These are phyloP conservation scores for Penicillium subrubescens DNA, from an alignment of 495 filamentous ascomycete genomes.

Conservation along the genomic window DNA sequence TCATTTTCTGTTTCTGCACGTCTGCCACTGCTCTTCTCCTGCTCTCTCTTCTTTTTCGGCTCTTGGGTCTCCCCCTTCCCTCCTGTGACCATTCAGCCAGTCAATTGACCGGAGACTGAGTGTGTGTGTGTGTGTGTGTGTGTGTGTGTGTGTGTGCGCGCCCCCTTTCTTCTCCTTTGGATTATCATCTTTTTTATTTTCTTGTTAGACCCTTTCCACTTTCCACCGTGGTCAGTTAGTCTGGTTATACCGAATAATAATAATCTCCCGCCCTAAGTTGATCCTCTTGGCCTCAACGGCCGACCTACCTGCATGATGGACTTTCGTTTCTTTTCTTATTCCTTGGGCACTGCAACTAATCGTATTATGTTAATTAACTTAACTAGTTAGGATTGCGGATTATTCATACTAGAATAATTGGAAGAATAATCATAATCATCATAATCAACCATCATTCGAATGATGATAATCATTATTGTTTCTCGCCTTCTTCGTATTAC, in stretches of 20 bases:
- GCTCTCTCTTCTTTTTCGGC: background rate
- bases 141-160: background rate
- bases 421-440: background rate
- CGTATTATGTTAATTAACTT: background rate
- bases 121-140: background rate
- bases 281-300: background rate
- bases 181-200: background rate
- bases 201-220: background rate
- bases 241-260: background rate
- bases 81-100: background rate
- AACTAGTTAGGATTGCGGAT: background rate
- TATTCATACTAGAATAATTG: background rate
- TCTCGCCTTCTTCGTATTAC: background rate
- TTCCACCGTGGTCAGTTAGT: background rate
- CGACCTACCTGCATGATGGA: background rate
- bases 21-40: background rate
- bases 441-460: background rate
- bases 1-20: constrained; percentile 3
- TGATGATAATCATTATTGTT: background rate
- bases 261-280: background rate
- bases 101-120: background rate
- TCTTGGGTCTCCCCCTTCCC: background rate
- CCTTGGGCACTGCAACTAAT: background rate
- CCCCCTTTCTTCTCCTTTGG: background rate
- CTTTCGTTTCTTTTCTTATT: background rate